Evolutionary conservation across 2,329 filamentous ascomycete genomes (phyloP), one percentile per base, ranked within the genome.

Genomic region (Arthrinium puccinioides): DNA sequence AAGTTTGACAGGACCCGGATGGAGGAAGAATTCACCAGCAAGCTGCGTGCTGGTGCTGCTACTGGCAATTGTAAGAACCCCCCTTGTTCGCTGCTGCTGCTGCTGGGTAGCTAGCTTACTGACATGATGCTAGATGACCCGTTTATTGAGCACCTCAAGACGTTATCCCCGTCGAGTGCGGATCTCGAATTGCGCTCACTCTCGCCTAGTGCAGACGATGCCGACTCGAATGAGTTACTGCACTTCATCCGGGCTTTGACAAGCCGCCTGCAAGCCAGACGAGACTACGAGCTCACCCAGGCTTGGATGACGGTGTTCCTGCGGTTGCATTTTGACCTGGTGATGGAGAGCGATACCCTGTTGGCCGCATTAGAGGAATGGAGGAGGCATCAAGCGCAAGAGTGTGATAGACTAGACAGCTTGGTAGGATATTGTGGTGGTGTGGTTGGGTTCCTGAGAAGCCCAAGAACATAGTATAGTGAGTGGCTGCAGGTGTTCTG

Each of bases 281-380:
- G 76, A 32, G 92, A 97, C 59, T 98, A 94, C 60, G 92, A 98
- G 62, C 72, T 98, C 26, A 84, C 87, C 13, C 89, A 97, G 61
- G 87, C 88, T 1, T 98, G 92, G 90, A 97, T 98, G 88, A 82
- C 84, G 2, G 90, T 97, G 1, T 94, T 97, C 53, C 58, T 98
- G 41, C 76, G 82, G 32, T 66, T 95, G 27, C 90, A 97, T 60
- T 75, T 74, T 44, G 74, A 78, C 46, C 45, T 70, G 25, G 61
- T 75, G 28, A 66, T 66, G 63, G 69, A 63, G 54, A 74, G 53
- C 57, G 62, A 66, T 45, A 51, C 59, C 21, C 59, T 90, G 11
- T 67, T 79, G 31, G 64, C 61, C 2, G 76, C 75, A 32, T 61
- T 96, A 42, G 60, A 62, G 36, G 70, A 74, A 48, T 96, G 87